phyloP scores from a whole-genome alignment of 2,329 filamentous ascomycete species.

The Nemania bipapillata region DNA sequence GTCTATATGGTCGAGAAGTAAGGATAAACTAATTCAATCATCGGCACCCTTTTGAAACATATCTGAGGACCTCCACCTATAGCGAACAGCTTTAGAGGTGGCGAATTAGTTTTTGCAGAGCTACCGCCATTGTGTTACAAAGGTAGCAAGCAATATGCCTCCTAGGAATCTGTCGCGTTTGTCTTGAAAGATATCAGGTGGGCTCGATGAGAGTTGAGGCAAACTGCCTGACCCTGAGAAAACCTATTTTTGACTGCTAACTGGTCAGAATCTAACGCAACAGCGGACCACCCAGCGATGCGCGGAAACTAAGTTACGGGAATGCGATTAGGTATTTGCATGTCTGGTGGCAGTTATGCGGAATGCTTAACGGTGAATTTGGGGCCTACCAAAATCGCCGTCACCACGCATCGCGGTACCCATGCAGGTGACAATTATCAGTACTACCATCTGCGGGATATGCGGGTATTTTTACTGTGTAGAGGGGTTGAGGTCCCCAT shows the following conservation, averaged over 20 bases:
- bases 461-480: slow-evolving; percentile 31
- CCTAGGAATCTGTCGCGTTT: no score
- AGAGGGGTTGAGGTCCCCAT: slow-evolving; percentile 16
- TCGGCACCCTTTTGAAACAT: background rate
- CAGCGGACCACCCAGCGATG: background rate
- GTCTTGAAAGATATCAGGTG: background rate
- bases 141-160: no score
- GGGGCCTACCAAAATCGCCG: slow-evolving; percentile 29
- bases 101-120: background rate
- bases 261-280: background rate
- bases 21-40: background rate
- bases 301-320: slow-evolving; percentile 8
- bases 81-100: background rate
- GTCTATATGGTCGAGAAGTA: no score
- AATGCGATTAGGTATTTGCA: slow-evolving; percentile 20
- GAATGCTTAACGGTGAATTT: slow-evolving; percentile 10
- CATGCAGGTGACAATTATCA: slow-evolving; percentile 36
- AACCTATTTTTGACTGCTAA: slow-evolving; percentile 1
- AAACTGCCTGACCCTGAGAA: slow-evolving; percentile 15
- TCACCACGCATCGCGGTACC: slow-evolving; percentile 27
- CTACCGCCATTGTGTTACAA: no score
- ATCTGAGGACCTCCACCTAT: background rate
- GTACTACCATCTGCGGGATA: slow-evolving; percentile 31
- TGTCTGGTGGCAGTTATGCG: slow-evolving; percentile 8
- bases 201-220: background rate